These are phyloP conservation scores for Mortierella alpina DNA, from an alignment of 192 early-diverging fungal genomes.

Conservation along the genomic window DNA sequence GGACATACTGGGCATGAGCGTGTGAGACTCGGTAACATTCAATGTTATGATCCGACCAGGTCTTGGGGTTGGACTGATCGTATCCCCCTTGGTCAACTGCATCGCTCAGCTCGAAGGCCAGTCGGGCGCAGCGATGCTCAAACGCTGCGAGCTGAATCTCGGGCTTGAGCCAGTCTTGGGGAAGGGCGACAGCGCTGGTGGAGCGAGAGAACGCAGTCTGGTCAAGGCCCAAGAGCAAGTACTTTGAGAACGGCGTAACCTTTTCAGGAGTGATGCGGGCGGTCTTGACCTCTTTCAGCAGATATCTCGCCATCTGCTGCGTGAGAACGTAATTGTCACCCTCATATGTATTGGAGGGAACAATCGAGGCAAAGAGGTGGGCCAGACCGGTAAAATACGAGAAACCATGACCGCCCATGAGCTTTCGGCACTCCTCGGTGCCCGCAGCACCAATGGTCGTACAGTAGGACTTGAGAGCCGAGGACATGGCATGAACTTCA, in stretches of 20 bases:
- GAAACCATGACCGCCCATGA: conserved; percentile 84
- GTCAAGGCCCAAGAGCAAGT: conserved; percentile 30
- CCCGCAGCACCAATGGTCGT: conserved; percentile 72
- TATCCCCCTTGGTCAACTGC: conserved; percentile 29
- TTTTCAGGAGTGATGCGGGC: conserved; percentile 25
- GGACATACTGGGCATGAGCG: conserved; percentile 64
- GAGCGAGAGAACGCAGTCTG: conserved; percentile 13
- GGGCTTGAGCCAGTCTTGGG: conserved; percentile 56
- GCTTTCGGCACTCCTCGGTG: conserved; percentile 77
- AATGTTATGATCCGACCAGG: conserved; percentile 52
- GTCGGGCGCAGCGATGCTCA: conserved; percentile 61
- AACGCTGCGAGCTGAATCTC: conserved; percentile 56
- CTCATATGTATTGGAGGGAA: conserved; percentile 83
- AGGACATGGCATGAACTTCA: conserved; percentile 85
- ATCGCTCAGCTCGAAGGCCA: conserved; percentile 56
- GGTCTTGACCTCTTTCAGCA: conserved; percentile 62
- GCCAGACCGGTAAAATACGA: conserved; percentile 77
- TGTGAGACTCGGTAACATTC: conserved; percentile 61
- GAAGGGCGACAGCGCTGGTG: conserved; percentile 22
- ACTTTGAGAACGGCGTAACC: conserved; percentile 42
- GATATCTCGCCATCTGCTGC: conserved; percentile 85
- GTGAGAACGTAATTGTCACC: conserved; percentile 88
- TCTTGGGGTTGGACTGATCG: conserved; percentile 33
- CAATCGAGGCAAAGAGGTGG: conserved; percentile 71
- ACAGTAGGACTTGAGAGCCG: conserved; percentile 80